Conservation (phyloP, 2,329 filamentous ascomycete genomes). For the Colletotrichum sp. region DNA sequence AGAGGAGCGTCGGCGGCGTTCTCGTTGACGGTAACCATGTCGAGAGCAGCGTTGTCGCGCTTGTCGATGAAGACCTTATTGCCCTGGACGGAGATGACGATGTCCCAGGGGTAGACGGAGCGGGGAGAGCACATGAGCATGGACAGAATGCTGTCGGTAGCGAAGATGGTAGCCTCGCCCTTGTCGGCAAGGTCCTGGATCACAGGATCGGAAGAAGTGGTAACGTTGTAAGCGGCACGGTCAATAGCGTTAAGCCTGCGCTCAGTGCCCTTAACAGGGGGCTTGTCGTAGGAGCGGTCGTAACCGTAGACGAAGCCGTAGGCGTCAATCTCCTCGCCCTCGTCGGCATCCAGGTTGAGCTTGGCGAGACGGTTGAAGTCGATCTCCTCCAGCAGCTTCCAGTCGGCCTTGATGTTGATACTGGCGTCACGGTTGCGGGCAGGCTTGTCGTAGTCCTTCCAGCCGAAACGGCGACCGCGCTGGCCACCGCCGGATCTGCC, state of each 20-base stretch:
- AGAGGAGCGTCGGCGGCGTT: slow-evolving; percentile 95
- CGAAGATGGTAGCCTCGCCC: slow-evolving; percentile 95
- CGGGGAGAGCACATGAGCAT: slow-evolving; percentile 99
- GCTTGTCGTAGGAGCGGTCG: slow-evolving; percentile 93
- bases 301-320: slow-evolving; percentile 99
- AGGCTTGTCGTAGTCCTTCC: slow-evolving; percentile 99
- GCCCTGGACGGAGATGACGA: slow-evolving; percentile 90
- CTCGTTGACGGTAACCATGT: slow-evolving; percentile 99
- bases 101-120: slow-evolving; percentile 97
- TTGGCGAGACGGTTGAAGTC: slow-evolving; percentile 95
- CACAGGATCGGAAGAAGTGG: slow-evolving; percentile 92
- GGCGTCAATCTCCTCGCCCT: slow-evolving; percentile 92
- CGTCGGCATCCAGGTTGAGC: slow-evolving; percentile 92
- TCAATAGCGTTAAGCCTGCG: slow-evolving; percentile 88
- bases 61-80: slow-evolving; percentile 99
- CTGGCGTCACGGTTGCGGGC: slow-evolving; percentile 94
- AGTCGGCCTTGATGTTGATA: slow-evolving; percentile 94
- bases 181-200: slow-evolving; percentile 97
- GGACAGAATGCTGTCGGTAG: slow-evolving; percentile 94
- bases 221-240: slow-evolving; percentile 97
- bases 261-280: slow-evolving; percentile 86
- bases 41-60: slow-evolving; percentile 90
- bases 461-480: slow-evolving; percentile 87
- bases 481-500: slow-evolving; percentile 72
- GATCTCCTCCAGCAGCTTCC: slow-evolving; percentile 96